Evolutionary conservation across 176 grass and related monocot genomes (phyloP).

Genomic region (Cenchrus fungigraminus): DNA sequence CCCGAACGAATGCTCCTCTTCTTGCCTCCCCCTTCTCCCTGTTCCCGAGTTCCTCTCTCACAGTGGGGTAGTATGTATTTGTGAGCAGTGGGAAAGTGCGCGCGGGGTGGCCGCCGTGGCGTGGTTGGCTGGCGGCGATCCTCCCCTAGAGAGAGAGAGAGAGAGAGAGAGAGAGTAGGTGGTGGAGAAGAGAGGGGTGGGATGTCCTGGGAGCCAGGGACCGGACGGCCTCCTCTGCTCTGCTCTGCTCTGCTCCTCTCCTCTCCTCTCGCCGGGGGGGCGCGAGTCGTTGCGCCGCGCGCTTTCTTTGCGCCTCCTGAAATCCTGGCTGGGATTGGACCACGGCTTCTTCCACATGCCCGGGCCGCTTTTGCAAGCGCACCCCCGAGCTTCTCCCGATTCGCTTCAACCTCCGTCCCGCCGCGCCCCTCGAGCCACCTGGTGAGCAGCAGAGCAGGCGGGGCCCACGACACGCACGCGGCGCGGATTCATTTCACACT

Average conservation of each 20-base stretch:
- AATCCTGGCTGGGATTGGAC: slow-evolving; percentile 49
- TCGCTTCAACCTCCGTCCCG: accelerated
- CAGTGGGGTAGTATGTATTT: not conserved
- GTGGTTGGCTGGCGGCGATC: slow-evolving; percentile 22
- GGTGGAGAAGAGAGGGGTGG: slow-evolving; percentile 42
- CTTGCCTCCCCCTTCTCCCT: not conserved
- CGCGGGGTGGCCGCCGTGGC: not conserved
- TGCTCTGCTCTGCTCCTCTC: not conserved
- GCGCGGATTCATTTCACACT: not conserved
- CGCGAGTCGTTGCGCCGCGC: not conserved
- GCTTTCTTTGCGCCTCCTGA: not conserved
- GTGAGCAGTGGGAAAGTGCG: not conserved
- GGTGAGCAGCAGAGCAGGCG: not conserved
- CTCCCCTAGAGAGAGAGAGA: not conserved
- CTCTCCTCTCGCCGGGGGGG: not conserved
- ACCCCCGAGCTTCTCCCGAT: not conserved
- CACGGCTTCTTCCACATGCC: slow-evolving; percentile 35
- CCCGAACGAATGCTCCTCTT: slow-evolving; percentile 16
- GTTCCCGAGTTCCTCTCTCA: not conserved
- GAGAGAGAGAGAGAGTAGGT: slow-evolving; percentile 31
- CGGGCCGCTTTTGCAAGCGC: not conserved
- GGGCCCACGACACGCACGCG: not conserved
- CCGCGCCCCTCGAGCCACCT: not conserved
- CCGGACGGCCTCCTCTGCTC: not conserved
- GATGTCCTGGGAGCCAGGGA: not conserved